Conservation (phyloP, 257 asterid species). For the Forsythia viridissima region DNA sequence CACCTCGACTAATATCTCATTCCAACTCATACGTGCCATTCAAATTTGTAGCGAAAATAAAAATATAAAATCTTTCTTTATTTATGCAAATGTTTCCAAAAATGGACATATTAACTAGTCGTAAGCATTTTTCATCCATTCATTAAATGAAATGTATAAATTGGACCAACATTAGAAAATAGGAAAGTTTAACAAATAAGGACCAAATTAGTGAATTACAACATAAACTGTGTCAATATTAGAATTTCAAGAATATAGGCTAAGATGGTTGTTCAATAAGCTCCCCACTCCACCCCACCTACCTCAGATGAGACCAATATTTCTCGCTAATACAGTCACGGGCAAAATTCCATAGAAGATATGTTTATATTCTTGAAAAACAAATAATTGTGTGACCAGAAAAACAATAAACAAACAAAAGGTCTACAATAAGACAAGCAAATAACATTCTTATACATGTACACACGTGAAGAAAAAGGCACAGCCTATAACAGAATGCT, state of each 20-base stretch:
- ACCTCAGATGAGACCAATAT: background rate
- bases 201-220: background rate
- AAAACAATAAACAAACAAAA: constrained; percentile 33
- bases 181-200: background rate
- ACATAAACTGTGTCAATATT: background rate
- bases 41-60: no score
- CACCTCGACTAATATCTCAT: background rate
- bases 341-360: background rate
- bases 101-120: background rate
- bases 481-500: constrained; percentile 8
- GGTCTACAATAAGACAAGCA: constrained; percentile 32
- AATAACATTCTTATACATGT: constrained; percentile 28
- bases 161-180: no score
- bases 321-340: background rate
- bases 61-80: no score
- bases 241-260: background rate
- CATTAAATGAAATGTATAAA: background rate
- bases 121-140: background rate
- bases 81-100: background rate
- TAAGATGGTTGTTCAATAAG: no score
- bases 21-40: background rate
- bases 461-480: constrained; percentile 30
- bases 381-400: background rate
- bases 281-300: background rate
- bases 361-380: background rate